Evolutionary conservation across 495 filamentous ascomycete genomes (phyloP).

Genomic region (Penicillium salamii): DNA sequence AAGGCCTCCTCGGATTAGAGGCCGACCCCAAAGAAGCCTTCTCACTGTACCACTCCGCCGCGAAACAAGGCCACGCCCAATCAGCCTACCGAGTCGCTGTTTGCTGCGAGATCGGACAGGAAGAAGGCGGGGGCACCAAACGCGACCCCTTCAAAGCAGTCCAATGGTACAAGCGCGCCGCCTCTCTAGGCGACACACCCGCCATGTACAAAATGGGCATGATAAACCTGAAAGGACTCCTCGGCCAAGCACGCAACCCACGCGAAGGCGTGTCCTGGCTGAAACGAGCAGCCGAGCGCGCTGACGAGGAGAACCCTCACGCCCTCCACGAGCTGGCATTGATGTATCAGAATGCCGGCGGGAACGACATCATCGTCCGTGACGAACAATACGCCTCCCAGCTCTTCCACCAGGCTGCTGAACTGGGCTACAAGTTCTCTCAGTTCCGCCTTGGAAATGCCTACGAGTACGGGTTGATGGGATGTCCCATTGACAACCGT

Average conservation of each 20-base stretch:
- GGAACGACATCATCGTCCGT: conserved; percentile 67
- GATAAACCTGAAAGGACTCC: conserved; percentile 89
- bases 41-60: conserved; percentile 86
- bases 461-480: conserved; percentile 86
- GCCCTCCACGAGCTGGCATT: conserved; percentile 90
- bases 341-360: conserved; percentile 70
- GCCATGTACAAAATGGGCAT: conserved; percentile 99
- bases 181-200: conserved; percentile 81
- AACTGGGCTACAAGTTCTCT: conserved; percentile 90
- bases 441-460: conserved; percentile 86
- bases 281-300: conserved; percentile 86
- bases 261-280: conserved; percentile 87
- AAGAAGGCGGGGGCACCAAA: conserved; percentile 87
- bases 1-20: conserved; percentile 66
- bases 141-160: conserved; percentile 91
- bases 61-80: conserved; percentile 79
- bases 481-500: conserved; percentile 75
- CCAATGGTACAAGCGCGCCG: conserved; percentile 95
- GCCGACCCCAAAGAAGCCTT: conserved; percentile 88
- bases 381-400: conserved; percentile 76
- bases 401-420: conserved; percentile 83
- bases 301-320: conserved; percentile 88
- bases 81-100: conserved; percentile 94
- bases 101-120: conserved; percentile 94
- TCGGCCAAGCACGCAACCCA: conserved; percentile 81